These are phyloP conservation scores for Taphrina wiesneri DNA, from an alignment of 1,139 yeast genomes.

Conservation along the genomic window DNA sequence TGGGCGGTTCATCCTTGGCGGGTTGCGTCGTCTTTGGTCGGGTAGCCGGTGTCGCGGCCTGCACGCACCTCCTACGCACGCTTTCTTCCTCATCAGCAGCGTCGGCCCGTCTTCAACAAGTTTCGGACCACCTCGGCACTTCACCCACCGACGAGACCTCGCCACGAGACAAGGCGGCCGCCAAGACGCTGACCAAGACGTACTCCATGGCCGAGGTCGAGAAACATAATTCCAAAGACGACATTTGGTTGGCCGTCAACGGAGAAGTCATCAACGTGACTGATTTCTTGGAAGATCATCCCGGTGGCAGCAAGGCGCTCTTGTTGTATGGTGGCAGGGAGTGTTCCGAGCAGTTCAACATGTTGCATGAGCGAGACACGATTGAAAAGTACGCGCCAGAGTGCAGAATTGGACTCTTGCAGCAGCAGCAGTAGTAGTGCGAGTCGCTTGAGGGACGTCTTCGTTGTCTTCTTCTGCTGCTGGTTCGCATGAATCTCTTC, in stretches of 20 bases:
- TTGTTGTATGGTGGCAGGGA: conserved; percentile 60
- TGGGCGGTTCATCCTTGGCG: conserved; percentile 73
- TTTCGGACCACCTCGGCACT: conserved; percentile 22
- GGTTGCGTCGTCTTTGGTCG: conserved; percentile 84
- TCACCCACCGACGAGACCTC: not conserved
- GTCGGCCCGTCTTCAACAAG: conserved; percentile 29
- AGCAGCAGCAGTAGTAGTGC: conserved; percentile 3
- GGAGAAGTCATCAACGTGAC: conserved; percentile 57
- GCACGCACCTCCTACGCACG: conserved; percentile 9
- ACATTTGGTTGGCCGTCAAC: conserved; percentile 61
- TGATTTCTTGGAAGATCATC: conserved; percentile 54
- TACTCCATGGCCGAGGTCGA: conserved; percentile 52
- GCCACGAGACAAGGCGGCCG: conserved; percentile 11
- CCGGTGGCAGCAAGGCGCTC: conserved; percentile 58
- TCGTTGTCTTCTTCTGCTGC: too few relatives aligned
- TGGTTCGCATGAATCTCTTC: too few relatives aligned
- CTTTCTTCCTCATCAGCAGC: conserved; percentile 23
- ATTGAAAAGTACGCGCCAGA: conserved; percentile 54
- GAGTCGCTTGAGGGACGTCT: too few relatives aligned
- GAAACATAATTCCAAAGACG: conserved; percentile 63
- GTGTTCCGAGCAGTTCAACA: conserved; percentile 62
- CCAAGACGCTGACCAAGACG: conserved; percentile 42
- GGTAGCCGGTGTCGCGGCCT: conserved; percentile 54
- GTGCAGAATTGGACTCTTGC: conserved; percentile 52
- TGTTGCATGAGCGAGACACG: conserved; percentile 59